Evolutionary conservation across 371 early-diverging fungal genomes (phyloP), one percentile per base, ranked within the genome.

Genomic region (Nematocida parisii): DNA sequence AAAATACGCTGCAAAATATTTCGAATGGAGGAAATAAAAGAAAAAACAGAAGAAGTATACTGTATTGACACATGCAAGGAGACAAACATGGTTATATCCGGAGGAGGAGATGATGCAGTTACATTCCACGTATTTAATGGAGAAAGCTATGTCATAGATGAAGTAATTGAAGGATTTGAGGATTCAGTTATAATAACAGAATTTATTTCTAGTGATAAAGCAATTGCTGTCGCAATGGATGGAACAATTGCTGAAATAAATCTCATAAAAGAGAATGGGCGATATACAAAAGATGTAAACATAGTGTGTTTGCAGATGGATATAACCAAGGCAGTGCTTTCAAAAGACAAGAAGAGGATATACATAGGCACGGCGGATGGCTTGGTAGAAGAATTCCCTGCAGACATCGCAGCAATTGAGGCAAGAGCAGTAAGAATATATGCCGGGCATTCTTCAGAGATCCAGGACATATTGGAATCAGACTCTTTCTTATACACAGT

Each of bases 161-260:
- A 77, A 40, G 71, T 68, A 22, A 70, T 77, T 42, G 80, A 77
- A 39, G 80, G 80, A 11, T 57, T 77, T 22, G 80, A 77, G n/a
- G 80, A 77, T 47, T 70, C 70, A n/a, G 70, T 77, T 22, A 33
- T 77, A 44, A 75, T 56, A 4, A 47, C 62, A 11, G 33, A 18
- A 15, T 77, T 77, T 67, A 27, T 77, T 13, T 50, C 70, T 9
- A 24, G 40, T 13, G 27, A 46, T 4, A 22, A 44, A 44, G 70
- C 80, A 20, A 70, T 77, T 39, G 80, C 70, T 6, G 80, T 77
- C 3, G 22, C 80, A 13, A 77, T 77, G 80, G 70, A 77, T 22
- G 80, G 80, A 47, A 27, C 45, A 11, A 33, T 77, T 58, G 68
- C 66, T 11, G 13, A 52, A 13, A 58, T 77, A 18, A 6, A 20